Percentiles rank a stretch among this genome's conserved stretches.
Evolutionary conservation across 1,139 yeast genomes (phyloP).

Genomic region (Citeromyces hawaiiensis): DNA sequence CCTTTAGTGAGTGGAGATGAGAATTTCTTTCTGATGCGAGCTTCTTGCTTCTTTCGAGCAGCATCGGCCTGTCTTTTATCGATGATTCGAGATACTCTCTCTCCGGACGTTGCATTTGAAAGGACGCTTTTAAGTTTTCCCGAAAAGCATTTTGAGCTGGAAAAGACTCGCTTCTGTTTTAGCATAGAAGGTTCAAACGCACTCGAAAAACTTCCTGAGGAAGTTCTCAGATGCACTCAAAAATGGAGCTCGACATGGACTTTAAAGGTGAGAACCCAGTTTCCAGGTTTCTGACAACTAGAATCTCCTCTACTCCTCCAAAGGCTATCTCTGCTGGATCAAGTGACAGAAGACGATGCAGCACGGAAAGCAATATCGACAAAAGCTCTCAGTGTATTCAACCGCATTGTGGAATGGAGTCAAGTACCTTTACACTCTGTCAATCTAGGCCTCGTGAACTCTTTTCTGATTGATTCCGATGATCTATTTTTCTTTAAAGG

Average conservation of each 20-base stretch:
- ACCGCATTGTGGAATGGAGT: background rate
- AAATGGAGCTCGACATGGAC: background rate
- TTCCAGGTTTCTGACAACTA: background rate
- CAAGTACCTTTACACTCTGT: background rate
- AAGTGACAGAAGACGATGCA: background rate
- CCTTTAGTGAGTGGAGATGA: conserved; percentile 11
- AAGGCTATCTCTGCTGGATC: background rate
- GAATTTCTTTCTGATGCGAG: conserved; percentile 9
- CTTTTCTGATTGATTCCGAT: background rate
- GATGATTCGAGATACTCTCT: background rate
- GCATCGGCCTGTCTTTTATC: background rate
- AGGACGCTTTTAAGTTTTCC: background rate
- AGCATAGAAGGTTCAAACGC: background rate
- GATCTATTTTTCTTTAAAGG: background rate
- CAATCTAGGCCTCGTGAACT: background rate
- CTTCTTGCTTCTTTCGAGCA: conserved; percentile 6
- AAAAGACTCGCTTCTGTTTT: background rate
- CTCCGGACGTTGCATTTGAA: background rate
- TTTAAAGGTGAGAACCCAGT: background rate
- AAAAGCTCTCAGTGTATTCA: background rate
- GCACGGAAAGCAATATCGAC: background rate
- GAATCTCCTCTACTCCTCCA: background rate
- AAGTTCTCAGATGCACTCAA: background rate
- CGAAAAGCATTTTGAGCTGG: background rate
- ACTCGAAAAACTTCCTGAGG: background rate